These are phyloP conservation scores for Fusarium heterosporum DNA, from an alignment of 2,329 filamentous ascomycete genomes.

Conservation along the genomic window DNA sequence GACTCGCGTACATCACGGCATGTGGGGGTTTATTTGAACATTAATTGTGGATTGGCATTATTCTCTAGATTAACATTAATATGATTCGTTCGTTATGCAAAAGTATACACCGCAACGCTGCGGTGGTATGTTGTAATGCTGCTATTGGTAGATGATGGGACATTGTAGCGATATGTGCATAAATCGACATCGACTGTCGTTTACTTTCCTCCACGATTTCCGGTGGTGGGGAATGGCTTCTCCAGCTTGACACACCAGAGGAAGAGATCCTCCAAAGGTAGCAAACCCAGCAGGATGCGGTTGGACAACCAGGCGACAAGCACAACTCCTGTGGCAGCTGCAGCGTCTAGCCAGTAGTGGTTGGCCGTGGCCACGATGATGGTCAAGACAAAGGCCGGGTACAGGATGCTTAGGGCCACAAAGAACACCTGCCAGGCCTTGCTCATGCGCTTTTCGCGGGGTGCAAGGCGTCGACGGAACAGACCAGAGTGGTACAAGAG, in stretches of 20 bases:
- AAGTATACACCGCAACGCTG: not conserved
- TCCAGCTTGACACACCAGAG: conserved; percentile 71
- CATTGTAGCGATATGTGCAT: not conserved
- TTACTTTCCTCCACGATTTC: conserved; percentile 39
- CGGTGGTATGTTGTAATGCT: conserved; percentile 7
- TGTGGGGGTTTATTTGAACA: not conserved
- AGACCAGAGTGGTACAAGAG: conserved; percentile 65
- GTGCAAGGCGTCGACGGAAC: conserved; percentile 50
- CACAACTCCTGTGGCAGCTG: conserved; percentile 72
- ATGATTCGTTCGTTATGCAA: conserved; percentile 1
- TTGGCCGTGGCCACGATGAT: conserved; percentile 73
- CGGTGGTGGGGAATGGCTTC: conserved; percentile 68
- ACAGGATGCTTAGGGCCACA: conserved; percentile 58
- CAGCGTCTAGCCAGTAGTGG: conserved; percentile 73
- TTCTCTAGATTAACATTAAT: conserved; percentile 22
- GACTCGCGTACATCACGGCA: not conserved
- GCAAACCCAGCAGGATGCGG: conserved; percentile 66
- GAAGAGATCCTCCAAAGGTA: conserved; percentile 74
- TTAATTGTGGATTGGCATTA: conserved; percentile 15
- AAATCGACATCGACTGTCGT: not conserved
- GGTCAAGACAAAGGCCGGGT: conserved; percentile 65
- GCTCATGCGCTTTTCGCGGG: conserved; percentile 47
- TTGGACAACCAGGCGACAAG: conserved; percentile 67
- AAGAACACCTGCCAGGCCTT: conserved; percentile 48
- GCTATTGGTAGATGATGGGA: not conserved